Conservation (phyloP, 164 flowering plant species). For the Sextonia rubra region DNA sequence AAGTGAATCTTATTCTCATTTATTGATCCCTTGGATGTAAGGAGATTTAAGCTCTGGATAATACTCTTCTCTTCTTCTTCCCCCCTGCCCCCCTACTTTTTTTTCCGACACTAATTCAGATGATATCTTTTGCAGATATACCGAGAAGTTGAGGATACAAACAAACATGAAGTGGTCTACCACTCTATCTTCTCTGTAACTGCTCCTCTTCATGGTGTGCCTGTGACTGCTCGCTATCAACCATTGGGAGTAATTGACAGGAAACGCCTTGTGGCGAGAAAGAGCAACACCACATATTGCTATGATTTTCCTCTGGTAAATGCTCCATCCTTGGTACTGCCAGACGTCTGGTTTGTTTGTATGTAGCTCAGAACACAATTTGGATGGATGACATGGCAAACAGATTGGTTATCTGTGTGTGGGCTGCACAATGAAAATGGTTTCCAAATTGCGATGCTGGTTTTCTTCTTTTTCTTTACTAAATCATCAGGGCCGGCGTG, state of each 20-base stretch:
- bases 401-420: background rate
- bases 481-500: no score
- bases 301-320: constrained; percentile 95
- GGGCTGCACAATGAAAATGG: background rate
- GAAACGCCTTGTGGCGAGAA: constrained; percentile 85
- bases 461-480: background rate
- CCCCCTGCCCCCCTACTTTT: background rate
- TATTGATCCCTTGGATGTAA: background rate
- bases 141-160: constrained; percentile 74
- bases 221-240: constrained; percentile 64
- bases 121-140: constrained; percentile 49
- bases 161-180: constrained; percentile 52
- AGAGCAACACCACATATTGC: constrained; percentile 93
- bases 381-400: background rate
- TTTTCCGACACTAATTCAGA: background rate
- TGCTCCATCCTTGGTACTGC: constrained; percentile 3
- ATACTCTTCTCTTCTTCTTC: background rate
- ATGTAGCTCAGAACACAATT: background rate
- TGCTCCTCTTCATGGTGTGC: constrained; percentile 72
- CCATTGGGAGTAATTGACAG: constrained; percentile 73
- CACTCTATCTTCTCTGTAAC: constrained; percentile 40
- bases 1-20: background rate
- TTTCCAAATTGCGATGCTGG: background rate
- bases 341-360: background rate
- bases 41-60: background rate